Percentiles rank a stretch among this genome's conserved stretches.
phyloP scores from a whole-genome alignment of 345 rosid genomes.

The Salix brachista region DNA sequence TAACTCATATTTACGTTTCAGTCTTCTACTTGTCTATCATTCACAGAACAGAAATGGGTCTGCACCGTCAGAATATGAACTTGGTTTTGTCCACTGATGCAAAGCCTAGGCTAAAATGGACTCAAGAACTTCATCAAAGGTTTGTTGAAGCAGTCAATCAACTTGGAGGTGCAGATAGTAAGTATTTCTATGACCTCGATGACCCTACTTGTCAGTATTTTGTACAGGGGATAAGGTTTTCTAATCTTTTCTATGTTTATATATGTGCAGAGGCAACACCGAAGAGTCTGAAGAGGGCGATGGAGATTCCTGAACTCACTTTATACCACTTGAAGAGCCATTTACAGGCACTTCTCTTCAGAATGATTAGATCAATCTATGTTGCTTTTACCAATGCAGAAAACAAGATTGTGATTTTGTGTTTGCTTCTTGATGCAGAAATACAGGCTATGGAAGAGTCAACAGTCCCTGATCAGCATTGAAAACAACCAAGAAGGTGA shows the following conservation, averaged over 20 bases:
- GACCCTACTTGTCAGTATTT: constrained; percentile 1
- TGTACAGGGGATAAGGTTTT: not conserved
- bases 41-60: constrained; percentile 28
- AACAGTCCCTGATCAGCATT: constrained; percentile 36
- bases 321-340: constrained; percentile 95
- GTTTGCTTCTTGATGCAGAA: constrained; percentile 50
- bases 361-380: constrained; percentile 4
- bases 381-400: not conserved
- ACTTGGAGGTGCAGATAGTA: constrained; percentile 91
- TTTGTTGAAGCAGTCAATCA: constrained; percentile 76
- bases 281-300: constrained; percentile 73
- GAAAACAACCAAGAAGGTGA: constrained; percentile 40
- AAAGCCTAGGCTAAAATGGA: constrained; percentile 97
- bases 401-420: not conserved
- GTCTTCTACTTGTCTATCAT: constrained; percentile 14
- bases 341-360: constrained; percentile 55
- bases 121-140: constrained; percentile 81
- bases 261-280: constrained; percentile 83
- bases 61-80: constrained; percentile 55
- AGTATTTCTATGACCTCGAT: not conserved
- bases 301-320: constrained; percentile 87
- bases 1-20: constrained; percentile 21
- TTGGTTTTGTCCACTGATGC: constrained; percentile 82
- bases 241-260: constrained; percentile 12
- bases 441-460: constrained; percentile 84